These are phyloP conservation scores for Acanthamoeba healyi DNA, from an alignment of 208 protist genomes.

Conservation along the genomic window DNA sequence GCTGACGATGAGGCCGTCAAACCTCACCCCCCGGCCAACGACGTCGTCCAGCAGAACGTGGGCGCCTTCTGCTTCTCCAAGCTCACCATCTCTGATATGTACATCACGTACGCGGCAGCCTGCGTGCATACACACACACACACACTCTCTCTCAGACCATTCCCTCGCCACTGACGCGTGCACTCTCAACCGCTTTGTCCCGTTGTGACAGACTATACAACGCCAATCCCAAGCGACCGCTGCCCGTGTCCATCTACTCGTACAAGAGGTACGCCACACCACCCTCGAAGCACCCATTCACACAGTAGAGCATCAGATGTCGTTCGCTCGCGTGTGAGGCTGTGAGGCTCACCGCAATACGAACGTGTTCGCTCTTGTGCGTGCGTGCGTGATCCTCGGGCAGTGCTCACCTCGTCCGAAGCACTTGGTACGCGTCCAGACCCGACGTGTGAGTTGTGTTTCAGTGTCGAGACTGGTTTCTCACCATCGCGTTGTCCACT, in stretches of 20 bases:
- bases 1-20: neutral
- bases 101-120: neutral
- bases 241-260: conserved; percentile 62
- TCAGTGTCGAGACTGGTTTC: neutral
- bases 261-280: conserved; percentile 35
- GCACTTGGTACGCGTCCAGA: conserved; percentile 14
- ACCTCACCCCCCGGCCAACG: neutral
- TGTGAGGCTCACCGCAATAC: too few species aligned
- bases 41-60: neutral
- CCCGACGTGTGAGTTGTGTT: neutral
- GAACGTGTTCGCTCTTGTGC: too few species aligned
- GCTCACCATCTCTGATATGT: conserved; percentile 23
- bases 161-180: neutral
- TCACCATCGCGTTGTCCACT: neutral
- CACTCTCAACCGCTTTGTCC: too few species aligned
- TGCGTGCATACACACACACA: neutral
- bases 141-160: too few species aligned
- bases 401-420: neutral
- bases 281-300: too few species aligned
- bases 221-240: conserved; percentile 46
- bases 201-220: conserved; percentile 31
- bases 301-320: too few species aligned
- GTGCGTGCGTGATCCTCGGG: too few species aligned
- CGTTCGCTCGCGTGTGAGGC: too few species aligned
- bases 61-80: conserved; percentile 39